These are phyloP conservation scores for Daucus carota DNA, from an alignment of 129 eudicot species.

Conservation along the genomic window DH1_v3.0 NC_030382.2:45125501-45126000, in stretches of 20 bases:
- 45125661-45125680: neutral
- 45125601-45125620: too few species aligned
- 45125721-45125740: neutral
- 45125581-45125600: too few species aligned
- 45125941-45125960: constrained; percentile 59
- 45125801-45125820: constrained; percentile 13
- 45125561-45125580: too few species aligned
- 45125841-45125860: constrained; percentile 81
- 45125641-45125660: neutral
- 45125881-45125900: constrained; percentile 58
- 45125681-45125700: neutral
- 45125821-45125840: constrained; percentile 51
- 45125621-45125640: too few species aligned
- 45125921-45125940: constrained; percentile 57
- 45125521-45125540: too few species aligned
- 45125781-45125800: constrained; percentile 5
- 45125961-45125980: constrained; percentile 62
- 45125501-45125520: too few species aligned
- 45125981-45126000: constrained; percentile 59
- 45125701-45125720: neutral
- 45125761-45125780: neutral
- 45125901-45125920: constrained; percentile 67
- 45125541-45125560: too few species aligned
- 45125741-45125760: neutral
- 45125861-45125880: constrained; percentile 76